Base-by-base conservation (phyloP, 202 grass and related monocot species). In the Panicum virgatum region DNA sequence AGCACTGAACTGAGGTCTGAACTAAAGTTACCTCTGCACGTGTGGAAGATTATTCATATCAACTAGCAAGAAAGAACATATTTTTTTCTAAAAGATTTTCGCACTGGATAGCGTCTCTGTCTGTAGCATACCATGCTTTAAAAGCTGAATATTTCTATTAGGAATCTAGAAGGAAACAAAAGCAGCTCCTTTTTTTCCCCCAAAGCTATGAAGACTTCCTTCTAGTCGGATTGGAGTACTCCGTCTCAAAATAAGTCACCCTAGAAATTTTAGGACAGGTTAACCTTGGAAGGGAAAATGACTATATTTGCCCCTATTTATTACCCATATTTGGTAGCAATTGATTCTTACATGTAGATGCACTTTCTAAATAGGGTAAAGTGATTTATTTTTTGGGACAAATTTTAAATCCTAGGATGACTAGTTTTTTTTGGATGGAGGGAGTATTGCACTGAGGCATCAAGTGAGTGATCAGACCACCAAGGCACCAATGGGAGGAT, bases 191-290 rank as follows among this genome's bases (percentile, higher is more conserved):
- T 56, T 83, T 25, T n/a, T 51, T 51, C 9, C 25, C 38, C 44
- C 69, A 83, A 65, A 83, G 61, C 16, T 45, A 34, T 8, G 59
- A 66, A 66, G 63, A 72, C 73, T 72, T 78, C 14, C 29, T 25
- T 44, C 42, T 12, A 43, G 7, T 11, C 42, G 11, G 42, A 43
- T 9, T 43, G 2, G 2, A 12, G n/a, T n/a, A n/a, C n/a, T n/a
- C n/a, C n/a, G n/a, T n/a, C n/a, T n/a, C n/a, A n/a, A n/a, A n/a
- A n/a, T n/a, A n/a, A n/a, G n/a, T n/a, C n/a, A n/a, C n/a, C n/a
- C n/a, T n/a, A n/a, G n/a, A n/a, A n/a, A n/a, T n/a, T n/a, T n/a
- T n/a, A n/a, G n/a, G n/a, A n/a, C n/a, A n/a, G n/a, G n/a, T n/a
- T n/a, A n/a, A n/a, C n/a, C n/a, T n/a, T n/a, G n/a, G n/a, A n/a